Evolutionary conservation across 345 rosid species (phyloP).

Genomic region (Pistacia atlantica): DNA sequence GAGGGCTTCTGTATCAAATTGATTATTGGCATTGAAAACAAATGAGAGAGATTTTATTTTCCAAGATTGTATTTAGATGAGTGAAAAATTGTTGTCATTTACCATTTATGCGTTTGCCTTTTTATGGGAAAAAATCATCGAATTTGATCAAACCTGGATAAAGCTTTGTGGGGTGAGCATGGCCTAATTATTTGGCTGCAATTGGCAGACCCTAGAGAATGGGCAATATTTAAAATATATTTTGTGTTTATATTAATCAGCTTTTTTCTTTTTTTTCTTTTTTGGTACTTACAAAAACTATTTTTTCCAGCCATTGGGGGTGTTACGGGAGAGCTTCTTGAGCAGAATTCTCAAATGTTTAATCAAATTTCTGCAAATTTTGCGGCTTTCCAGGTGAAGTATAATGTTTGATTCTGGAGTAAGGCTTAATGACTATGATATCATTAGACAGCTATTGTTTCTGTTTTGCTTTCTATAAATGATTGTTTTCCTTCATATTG

Average conservation of each 20-base stretch:
- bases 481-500: background rate
- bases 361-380: slow-evolving; percentile 73
- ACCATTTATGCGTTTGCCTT: background rate
- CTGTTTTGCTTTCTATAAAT: background rate
- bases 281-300: slow-evolving; percentile 7
- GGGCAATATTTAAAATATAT: slow-evolving; percentile 5
- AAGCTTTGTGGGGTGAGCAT: background rate
- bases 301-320: slow-evolving; percentile 72
- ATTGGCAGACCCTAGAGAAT: background rate
- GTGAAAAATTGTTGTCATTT: background rate
- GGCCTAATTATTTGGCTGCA: background rate
- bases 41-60: background rate
- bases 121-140: background rate
- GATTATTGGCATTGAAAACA: background rate
- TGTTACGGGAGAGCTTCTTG: slow-evolving; percentile 69
- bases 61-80: background rate
- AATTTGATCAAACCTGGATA: background rate
- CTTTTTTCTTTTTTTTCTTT: background rate
- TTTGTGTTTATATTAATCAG: background rate
- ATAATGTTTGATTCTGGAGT: slow-evolving; percentile 9
- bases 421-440: background rate
- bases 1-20: background rate
- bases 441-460: slow-evolving; percentile 10
- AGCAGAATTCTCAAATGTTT: slow-evolving; percentile 74
- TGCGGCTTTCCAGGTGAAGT: slow-evolving; percentile 64